A percentile compares a stretch with the other conserved stretches of the same genome.
phyloP scores from a whole-genome alignment of 2,329 filamentous ascomycete genomes.

The Aurifilum marmelostoma region DNA sequence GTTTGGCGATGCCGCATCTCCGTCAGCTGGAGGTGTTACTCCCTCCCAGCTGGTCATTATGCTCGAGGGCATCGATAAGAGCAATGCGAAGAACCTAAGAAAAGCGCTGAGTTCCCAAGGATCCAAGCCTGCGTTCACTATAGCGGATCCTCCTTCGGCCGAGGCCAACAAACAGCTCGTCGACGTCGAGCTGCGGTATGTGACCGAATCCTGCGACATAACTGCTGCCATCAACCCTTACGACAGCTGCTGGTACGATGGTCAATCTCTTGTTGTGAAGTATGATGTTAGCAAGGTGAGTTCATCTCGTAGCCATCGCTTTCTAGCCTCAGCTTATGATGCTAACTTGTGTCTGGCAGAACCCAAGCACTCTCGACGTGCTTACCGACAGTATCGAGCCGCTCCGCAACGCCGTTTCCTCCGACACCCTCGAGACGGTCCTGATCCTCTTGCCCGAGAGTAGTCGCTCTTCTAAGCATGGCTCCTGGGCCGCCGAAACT shows the following conservation, averaged over 20 bases:
- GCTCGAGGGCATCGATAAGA: slow-evolving; percentile 58
- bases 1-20: slow-evolving; percentile 45
- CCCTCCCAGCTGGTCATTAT: slow-evolving; percentile 62
- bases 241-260: slow-evolving; percentile 50
- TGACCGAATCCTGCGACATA: slow-evolving; percentile 45
- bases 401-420: slow-evolving; percentile 49
- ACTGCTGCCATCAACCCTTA: slow-evolving; percentile 47
- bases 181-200: slow-evolving; percentile 45
- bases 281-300: slow-evolving; percentile 50
- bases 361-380: slow-evolving; percentile 46
- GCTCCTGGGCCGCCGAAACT: slow-evolving; percentile 46
- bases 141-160: slow-evolving; percentile 49
- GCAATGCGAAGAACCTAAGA: slow-evolving; percentile 47
- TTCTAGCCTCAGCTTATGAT: not conserved
- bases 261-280: slow-evolving; percentile 46
- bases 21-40: slow-evolving; percentile 33
- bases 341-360: slow-evolving; percentile 38
- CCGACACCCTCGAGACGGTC: slow-evolving; percentile 59
- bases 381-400: slow-evolving; percentile 50
- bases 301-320: not conserved
- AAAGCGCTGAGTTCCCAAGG: slow-evolving; percentile 43
- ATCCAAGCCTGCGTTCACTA: slow-evolving; percentile 52
- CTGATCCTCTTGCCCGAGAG: slow-evolving; percentile 58
- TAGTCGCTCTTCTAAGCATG: slow-evolving; percentile 42
- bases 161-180: slow-evolving; percentile 48